These are phyloP conservation scores for Eimeria praecox DNA, from an alignment of 169 alveolate genomes.

Conservation along the genomic window DNA sequence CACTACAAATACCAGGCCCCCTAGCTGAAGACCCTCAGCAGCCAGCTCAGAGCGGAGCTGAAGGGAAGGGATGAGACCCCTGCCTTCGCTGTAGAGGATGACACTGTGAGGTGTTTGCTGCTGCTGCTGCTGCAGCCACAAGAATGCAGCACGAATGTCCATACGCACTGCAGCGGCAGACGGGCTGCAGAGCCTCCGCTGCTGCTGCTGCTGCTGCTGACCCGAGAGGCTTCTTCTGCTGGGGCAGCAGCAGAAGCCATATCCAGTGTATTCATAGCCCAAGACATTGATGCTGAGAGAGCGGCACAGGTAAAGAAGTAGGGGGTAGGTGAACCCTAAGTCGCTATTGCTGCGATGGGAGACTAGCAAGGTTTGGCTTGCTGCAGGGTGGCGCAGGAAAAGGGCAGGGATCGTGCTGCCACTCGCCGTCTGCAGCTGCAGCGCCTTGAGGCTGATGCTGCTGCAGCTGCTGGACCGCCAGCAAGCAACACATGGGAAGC, in stretches of 20 bases:
- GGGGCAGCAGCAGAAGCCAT: slow-evolving; percentile 64
- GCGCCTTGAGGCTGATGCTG: slow-evolving; percentile 31
- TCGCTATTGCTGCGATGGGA: slow-evolving; percentile 70
- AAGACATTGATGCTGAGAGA: slow-evolving; percentile 42
- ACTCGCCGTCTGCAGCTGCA: slow-evolving; percentile 5
- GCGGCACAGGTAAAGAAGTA: slow-evolving; percentile 25
- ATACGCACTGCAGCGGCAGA: slow-evolving; percentile 34
- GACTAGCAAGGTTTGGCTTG: slow-evolving; percentile 18
- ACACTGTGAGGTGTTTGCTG: slow-evolving; percentile 72
- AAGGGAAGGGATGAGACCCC: slow-evolving; percentile 50
- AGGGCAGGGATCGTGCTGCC: slow-evolving; percentile 78
- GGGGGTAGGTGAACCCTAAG: slow-evolving; percentile 27
- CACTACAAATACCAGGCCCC: slow-evolving; percentile 62
- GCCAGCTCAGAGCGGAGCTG: slow-evolving; percentile 53
- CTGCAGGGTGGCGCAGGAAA: slow-evolving; percentile 89
- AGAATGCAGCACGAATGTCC: slow-evolving; percentile 57
- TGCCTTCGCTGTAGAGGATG: slow-evolving; percentile 66
- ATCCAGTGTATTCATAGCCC: slow-evolving; percentile 58
- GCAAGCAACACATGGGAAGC: slow-evolving; percentile 49
- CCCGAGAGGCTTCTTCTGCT: background rate
- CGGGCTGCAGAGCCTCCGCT: slow-evolving; percentile 58
- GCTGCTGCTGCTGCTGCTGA: slow-evolving; percentile 63
- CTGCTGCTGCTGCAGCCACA: slow-evolving; percentile 72
- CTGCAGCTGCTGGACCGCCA: slow-evolving; percentile 38
- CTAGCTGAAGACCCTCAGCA: slow-evolving; percentile 62